Percentiles rank a stretch among this genome's conserved stretches.
Evolutionary conservation across 805 yeast species (phyloP).

Genomic region (Saccharomyces jurei): DNA sequence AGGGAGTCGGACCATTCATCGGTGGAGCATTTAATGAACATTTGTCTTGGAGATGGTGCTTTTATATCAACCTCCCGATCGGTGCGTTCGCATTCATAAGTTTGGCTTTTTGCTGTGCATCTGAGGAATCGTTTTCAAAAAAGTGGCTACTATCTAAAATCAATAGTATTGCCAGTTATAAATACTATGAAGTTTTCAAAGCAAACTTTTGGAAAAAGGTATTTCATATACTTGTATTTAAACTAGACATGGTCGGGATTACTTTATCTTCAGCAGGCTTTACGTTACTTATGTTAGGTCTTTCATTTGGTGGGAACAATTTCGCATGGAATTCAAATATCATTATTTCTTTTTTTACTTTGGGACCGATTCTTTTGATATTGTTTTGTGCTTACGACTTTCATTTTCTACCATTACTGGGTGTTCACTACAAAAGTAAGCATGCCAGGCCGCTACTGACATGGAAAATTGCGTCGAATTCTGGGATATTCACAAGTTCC

Average conservation of each 20-base stretch:
- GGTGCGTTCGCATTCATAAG: constrained; percentile 39
- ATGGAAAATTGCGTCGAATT: constrained; percentile 10
- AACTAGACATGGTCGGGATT: constrained; percentile 20
- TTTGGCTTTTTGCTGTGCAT: constrained; percentile 13
- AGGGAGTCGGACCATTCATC: constrained; percentile 53
- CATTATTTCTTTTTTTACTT: constrained; percentile 34
- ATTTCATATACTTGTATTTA: constrained; percentile 7
- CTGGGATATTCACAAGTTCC: constrained; percentile 14
- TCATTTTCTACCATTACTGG: constrained; percentile 11
- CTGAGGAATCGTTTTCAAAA: background rate
- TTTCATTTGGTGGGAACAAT: constrained; percentile 44
- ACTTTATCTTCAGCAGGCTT: constrained; percentile 17
- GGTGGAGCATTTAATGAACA: constrained; percentile 58
- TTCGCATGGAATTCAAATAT: constrained; percentile 46
- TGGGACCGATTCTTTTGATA: constrained; percentile 37
- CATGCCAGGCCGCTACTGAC: constrained; percentile 13
- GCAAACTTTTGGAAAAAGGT: background rate
- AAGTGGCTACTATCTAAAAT: background rate
- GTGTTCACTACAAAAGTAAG: constrained; percentile 4
- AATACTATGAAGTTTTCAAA: background rate
- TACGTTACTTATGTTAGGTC: constrained; percentile 15
- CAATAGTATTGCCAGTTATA: background rate
- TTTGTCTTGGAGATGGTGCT: constrained; percentile 69
- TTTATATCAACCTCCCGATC: constrained; percentile 59
- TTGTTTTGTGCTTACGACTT: constrained; percentile 42